These are phyloP conservation scores for Cyathus striatus DNA, from an alignment of 768 basidiomycete genomes.

Conservation along the genomic window DNA sequence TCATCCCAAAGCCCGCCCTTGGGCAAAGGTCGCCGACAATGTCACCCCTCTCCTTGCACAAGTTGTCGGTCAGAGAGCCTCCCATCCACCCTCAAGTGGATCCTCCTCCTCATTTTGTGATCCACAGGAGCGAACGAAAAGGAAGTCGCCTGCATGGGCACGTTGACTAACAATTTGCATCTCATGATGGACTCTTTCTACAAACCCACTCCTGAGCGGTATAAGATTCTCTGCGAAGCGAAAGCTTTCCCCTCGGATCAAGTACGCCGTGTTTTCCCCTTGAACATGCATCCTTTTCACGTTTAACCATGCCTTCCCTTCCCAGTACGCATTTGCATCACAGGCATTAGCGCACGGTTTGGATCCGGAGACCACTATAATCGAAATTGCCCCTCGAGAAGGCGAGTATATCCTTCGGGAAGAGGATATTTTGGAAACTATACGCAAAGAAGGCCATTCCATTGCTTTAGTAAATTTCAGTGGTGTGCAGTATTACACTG, in stretches of 20 bases:
- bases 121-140: slow-evolving; percentile 71
- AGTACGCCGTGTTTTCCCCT: slow-evolving; percentile 39
- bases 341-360: slow-evolving; percentile 79
- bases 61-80: slow-evolving; percentile 62
- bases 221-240: slow-evolving; percentile 93
- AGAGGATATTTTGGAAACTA: slow-evolving; percentile 77
- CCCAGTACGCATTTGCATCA: slow-evolving; percentile 93
- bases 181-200: slow-evolving; percentile 94
- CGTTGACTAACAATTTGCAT: slow-evolving; percentile 92
- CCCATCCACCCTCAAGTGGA: slow-evolving; percentile 5
- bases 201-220: slow-evolving; percentile 76
- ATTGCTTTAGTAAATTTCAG: slow-evolving; percentile 92
- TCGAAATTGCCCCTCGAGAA: slow-evolving; percentile 73
- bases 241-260: slow-evolving; percentile 97
- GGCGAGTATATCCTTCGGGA: slow-evolving; percentile 86
- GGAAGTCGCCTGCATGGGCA: slow-evolving; percentile 95
- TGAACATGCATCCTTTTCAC: slow-evolving; percentile 6
- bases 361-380: slow-evolving; percentile 65
- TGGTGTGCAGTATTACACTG: slow-evolving; percentile 96
- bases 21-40: slow-evolving; percentile 73
- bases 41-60: slow-evolving; percentile 74
- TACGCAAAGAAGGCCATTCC: slow-evolving; percentile 65
- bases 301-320: slow-evolving; percentile 1
- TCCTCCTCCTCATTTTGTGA: slow-evolving; percentile 15
- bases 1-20: slow-evolving; percentile 81